Evolutionary conservation across 345 rosid species (phyloP).

Genomic region (Populus alba): DNA sequence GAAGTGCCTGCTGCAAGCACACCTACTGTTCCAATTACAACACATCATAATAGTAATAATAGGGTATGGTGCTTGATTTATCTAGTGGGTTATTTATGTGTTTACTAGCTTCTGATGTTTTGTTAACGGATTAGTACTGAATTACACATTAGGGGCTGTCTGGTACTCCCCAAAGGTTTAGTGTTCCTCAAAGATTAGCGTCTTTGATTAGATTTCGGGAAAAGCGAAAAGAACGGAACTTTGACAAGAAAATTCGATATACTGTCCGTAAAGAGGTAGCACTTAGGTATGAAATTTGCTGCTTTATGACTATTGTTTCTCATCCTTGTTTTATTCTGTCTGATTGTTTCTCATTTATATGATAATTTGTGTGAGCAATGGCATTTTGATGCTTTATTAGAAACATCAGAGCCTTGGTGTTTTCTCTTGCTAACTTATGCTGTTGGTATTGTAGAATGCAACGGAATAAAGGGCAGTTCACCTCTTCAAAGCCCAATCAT

Average conservation of each 20-base stretch:
- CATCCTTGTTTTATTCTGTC: background rate
- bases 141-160: slow-evolving; percentile 38
- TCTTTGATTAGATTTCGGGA: slow-evolving; percentile 60
- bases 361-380: background rate
- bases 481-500: slow-evolving; percentile 51
- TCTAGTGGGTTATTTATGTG: background rate
- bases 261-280: slow-evolving; percentile 69
- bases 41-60: slow-evolving; percentile 29
- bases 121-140: slow-evolving; percentile 19
- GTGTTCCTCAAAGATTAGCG: slow-evolving; percentile 59
- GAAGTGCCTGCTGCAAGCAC: slow-evolving; percentile 44
- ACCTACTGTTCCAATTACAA: slow-evolving; percentile 32
- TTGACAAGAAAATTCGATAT: slow-evolving; percentile 66
- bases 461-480: slow-evolving; percentile 62
- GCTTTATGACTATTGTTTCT: background rate
- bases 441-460: slow-evolving; percentile 47
- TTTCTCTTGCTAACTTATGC: slow-evolving; percentile 8
- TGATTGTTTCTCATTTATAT: background rate
- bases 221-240: slow-evolving; percentile 61
- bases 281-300: slow-evolving; percentile 43
- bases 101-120: slow-evolving; percentile 4
- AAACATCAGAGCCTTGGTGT: background rate
- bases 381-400: background rate
- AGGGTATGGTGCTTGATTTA: slow-evolving; percentile 21
- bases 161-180: slow-evolving; percentile 54